A percentile compares a stretch with the other conserved stretches of the same genome.
phyloP scores from a whole-genome alignment of 225 moss, liverwort and hornwort genomes.

The Pseudoscleropodium purum region DNA sequence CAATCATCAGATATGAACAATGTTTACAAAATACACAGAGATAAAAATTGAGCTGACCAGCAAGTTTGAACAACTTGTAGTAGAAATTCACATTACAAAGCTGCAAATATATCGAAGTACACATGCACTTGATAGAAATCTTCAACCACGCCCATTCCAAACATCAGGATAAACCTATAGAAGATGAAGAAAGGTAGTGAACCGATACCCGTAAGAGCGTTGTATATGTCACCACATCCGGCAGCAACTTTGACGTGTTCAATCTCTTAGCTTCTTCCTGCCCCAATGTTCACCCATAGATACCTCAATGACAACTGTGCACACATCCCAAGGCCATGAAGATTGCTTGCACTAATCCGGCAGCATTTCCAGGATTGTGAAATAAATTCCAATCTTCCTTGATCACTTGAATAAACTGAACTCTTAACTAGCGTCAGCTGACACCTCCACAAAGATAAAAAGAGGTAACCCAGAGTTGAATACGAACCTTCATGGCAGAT shows the following conservation, averaged over 20 bases:
- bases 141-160: neutral
- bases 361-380: neutral
- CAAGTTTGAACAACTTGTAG: neutral
- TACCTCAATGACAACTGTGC: slow-evolving; percentile 26
- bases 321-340: neutral
- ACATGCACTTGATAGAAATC: neutral
- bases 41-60: neutral
- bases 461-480: neutral
- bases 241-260: slow-evolving; percentile 72
- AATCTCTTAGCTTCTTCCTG: slow-evolving; percentile 82
- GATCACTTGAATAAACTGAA: neutral
- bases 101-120: neutral
- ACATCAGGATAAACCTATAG: neutral
- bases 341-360: neutral
- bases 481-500: slow-evolving; percentile 75
- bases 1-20: neutral
- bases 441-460: neutral
- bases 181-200: neutral
- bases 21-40: neutral
- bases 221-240: slow-evolving; percentile 92
- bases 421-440: neutral
- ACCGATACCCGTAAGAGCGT: slow-evolving; percentile 73
- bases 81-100: neutral
- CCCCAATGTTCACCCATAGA: slow-evolving; percentile 26
- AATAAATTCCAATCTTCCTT: neutral